Evolutionary conservation across 2,329 filamentous ascomycete genomes (phyloP).

Genomic region (Microsporum audouinii): DNA sequence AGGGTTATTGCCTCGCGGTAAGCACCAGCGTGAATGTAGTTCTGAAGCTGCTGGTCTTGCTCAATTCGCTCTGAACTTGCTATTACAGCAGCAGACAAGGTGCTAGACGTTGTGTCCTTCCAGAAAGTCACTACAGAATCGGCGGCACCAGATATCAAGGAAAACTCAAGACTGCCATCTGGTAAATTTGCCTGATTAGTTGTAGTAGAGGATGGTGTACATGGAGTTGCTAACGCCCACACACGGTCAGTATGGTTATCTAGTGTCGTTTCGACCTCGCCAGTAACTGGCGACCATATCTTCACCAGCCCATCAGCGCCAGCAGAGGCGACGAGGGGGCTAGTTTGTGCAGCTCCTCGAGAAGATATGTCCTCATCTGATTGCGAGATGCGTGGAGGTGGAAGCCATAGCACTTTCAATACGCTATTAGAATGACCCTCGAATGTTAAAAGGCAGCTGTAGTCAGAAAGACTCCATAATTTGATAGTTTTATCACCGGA

Average conservation of each 20-base stretch:
- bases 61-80: slow-evolving; percentile 72
- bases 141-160: slow-evolving; percentile 78
- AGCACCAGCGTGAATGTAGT: slow-evolving; percentile 76
- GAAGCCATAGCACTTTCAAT: slow-evolving; percentile 83
- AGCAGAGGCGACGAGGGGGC: slow-evolving; percentile 57
- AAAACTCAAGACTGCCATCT: slow-evolving; percentile 40
- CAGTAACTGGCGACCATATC: slow-evolving; percentile 80
- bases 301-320: slow-evolving; percentile 93
- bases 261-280: slow-evolving; percentile 76
- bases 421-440: slow-evolving; percentile 96
- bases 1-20: slow-evolving; percentile 89
- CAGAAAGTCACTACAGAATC: slow-evolving; percentile 93
- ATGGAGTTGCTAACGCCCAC: slow-evolving; percentile 71
- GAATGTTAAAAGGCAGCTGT: slow-evolving; percentile 83
- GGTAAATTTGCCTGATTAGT: slow-evolving; percentile 23
- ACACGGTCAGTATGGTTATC: slow-evolving; percentile 96
- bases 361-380: slow-evolving; percentile 22
- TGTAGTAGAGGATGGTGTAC: slow-evolving; percentile 25
- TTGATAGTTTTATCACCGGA: slow-evolving; percentile 95
- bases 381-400: slow-evolving; percentile 34
- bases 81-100: slow-evolving; percentile 60
- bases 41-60: slow-evolving; percentile 87
- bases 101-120: slow-evolving; percentile 78
- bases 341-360: slow-evolving; percentile 23
- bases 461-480: slow-evolving; percentile 86